phyloP scores from a whole-genome alignment of 352 stramenopile species.

The Phytophthora palmivora region DNA sequence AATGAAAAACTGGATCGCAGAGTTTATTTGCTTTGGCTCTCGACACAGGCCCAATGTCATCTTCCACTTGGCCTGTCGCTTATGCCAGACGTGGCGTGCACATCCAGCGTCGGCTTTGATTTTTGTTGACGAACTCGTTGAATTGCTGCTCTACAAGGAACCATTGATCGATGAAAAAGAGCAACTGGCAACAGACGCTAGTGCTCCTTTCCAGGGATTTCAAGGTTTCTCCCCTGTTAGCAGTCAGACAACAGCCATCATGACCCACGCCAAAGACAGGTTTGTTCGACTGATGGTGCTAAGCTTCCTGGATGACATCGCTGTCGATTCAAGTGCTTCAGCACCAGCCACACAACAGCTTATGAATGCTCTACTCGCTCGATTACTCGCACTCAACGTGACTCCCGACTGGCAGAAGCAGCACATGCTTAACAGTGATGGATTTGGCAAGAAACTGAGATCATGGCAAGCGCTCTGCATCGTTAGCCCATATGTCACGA shows the following conservation, averaged over 20 bases:
- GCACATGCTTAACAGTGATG: constrained; percentile 88
- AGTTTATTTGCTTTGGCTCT: constrained; percentile 61
- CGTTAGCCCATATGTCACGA: constrained; percentile 57
- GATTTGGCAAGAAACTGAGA: constrained; percentile 78
- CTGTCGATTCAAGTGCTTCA: constrained; percentile 31
- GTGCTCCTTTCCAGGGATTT: constrained; percentile 31
- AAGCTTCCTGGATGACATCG: constrained; percentile 67
- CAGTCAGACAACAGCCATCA: constrained; percentile 34
- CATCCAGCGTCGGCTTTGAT: constrained; percentile 49
- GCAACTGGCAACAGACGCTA: constrained; percentile 36
- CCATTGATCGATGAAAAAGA: constrained; percentile 77
- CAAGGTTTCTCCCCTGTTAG: constrained; percentile 22
- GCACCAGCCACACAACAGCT: constrained; percentile 32
- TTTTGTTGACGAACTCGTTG: constrained; percentile 75
- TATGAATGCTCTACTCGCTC: constrained; percentile 45
- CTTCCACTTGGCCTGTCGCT: constrained; percentile 75
- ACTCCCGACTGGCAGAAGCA: constrained; percentile 74
- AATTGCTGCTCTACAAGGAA: constrained; percentile 80
- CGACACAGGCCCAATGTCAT: constrained; percentile 77
- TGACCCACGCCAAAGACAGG: constrained; percentile 51
- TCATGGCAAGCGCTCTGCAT: constrained; percentile 85
- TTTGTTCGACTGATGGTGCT: constrained; percentile 79
- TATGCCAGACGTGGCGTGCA: constrained; percentile 73
- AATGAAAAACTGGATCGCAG: constrained; percentile 70
- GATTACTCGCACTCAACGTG: constrained; percentile 60